Conservation (phyloP, 164 flowering plant genomes). For the Magnolia sinica region DNA sequence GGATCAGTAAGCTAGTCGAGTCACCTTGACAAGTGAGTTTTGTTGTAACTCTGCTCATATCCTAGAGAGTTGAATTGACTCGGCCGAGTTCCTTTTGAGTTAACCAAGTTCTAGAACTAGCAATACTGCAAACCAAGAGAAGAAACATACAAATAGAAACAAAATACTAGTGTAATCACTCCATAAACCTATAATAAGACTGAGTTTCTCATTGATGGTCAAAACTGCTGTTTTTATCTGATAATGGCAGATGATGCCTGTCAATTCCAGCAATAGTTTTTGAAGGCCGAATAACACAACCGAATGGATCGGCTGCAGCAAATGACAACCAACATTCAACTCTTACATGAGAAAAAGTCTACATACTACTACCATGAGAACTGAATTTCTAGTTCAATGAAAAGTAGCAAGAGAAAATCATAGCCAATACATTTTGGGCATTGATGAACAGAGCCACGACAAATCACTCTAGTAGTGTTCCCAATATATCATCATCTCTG, state of each 20-base stretch:
- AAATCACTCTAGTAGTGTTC: slow-evolving; percentile 33
- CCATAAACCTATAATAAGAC: neutral
- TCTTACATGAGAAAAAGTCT: neutral
- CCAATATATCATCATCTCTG: slow-evolving; percentile 40
- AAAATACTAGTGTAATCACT: neutral
- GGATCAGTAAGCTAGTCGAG: too few relatives aligned
- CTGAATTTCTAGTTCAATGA: neutral
- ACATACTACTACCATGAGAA: neutral
- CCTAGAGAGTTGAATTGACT: too few relatives aligned
- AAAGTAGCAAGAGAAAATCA: neutral
- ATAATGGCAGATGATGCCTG: neutral
- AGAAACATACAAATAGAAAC: neutral
- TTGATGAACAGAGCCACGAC: neutral
- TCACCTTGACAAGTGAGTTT: too few relatives aligned
- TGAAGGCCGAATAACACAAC: neutral
- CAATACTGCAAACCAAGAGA: neutral
- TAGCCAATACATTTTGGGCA: neutral
- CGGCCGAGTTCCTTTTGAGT: too few relatives aligned
- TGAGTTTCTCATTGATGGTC: neutral
- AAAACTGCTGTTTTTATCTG: too few relatives aligned
- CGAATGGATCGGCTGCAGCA: neutral
- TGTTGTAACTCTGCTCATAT: too few relatives aligned
- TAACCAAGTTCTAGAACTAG: too few relatives aligned
- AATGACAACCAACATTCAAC: neutral
- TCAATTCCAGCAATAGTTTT: neutral